A percentile compares a stretch with the other conserved stretches of the same genome.
Conservation (phyloP, 352 stramenopile genomes). For the Globisporangium canariense region DNA sequence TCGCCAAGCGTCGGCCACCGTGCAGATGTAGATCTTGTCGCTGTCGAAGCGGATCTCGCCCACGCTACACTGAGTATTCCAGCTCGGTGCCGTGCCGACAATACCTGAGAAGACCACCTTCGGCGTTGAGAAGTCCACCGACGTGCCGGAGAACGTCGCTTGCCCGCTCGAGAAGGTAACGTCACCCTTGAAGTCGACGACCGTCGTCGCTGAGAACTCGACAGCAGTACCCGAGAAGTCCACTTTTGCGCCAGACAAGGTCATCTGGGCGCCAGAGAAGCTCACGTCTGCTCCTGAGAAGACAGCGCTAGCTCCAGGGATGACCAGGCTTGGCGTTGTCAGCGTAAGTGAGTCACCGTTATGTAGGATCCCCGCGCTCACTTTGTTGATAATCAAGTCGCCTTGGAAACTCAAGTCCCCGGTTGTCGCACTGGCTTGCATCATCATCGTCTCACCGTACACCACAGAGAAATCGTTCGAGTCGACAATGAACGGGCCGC, state of each 20-base stretch:
- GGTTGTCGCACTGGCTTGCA: constrained; percentile 20
- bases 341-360: constrained; percentile 31
- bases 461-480: constrained; percentile 26
- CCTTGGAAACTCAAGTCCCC: constrained; percentile 29
- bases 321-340: constrained; percentile 18
- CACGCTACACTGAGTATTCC: constrained; percentile 9
- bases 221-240: constrained; percentile 14
- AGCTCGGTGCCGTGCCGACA: constrained; percentile 1
- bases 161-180: constrained; percentile 5
- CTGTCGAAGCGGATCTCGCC: constrained; percentile 16
- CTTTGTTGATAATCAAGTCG: constrained; percentile 20
- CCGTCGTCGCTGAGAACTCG: constrained; percentile 10
- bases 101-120: constrained; percentile 16
- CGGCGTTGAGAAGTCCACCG: constrained; percentile 11
- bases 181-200: constrained; percentile 12
- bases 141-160: constrained; percentile 5
- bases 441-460: constrained; percentile 5
- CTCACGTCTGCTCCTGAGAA: constrained; percentile 11
- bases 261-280: constrained; percentile 4
- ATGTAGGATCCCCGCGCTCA: constrained; percentile 26
- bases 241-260: constrained; percentile 4
- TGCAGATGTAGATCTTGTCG: constrained; percentile 12
- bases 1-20: not conserved
- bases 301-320: constrained; percentile 10
- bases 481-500: constrained; percentile 27